A percentile compares a stretch with the other conserved stretches of the same genome.
Conservation (phyloP, 2,329 filamentous ascomycete species). For the Talaromyces sp. region DNA sequence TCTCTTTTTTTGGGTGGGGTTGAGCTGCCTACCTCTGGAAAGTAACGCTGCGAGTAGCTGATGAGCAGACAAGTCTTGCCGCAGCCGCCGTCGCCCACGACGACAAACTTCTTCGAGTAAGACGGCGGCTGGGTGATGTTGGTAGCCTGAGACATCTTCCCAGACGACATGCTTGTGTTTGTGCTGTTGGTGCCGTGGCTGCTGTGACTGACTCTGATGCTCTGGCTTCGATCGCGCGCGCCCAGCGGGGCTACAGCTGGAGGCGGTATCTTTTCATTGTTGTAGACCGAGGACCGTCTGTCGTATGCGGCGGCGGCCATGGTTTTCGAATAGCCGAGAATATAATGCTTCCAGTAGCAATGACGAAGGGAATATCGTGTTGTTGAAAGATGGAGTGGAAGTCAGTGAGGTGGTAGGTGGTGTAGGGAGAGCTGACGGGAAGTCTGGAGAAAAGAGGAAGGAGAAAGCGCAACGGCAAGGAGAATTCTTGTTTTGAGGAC, state of each 20-base stretch:
- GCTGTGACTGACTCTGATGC: constrained; percentile 73
- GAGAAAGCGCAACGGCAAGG: neutral
- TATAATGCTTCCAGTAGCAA: neutral
- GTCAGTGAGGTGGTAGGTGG: neutral
- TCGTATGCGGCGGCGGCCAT: constrained; percentile 2
- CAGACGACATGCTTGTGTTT: constrained; percentile 69
- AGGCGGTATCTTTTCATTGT: constrained; percentile 26
- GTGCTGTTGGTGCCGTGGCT: constrained; percentile 57
- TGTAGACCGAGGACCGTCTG: constrained; percentile 49
- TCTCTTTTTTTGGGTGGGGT: neutral
- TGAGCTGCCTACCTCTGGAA: constrained; percentile 73
- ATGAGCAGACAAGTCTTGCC: constrained; percentile 98
- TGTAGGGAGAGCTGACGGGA: neutral
- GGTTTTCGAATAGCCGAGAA: neutral
- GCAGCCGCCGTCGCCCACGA: constrained; percentile 95
- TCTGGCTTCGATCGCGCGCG: constrained; percentile 48
- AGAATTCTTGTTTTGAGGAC: neutral
- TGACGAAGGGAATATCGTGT: neutral
- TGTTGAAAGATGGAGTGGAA: neutral
- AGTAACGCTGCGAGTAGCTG: constrained; percentile 97
- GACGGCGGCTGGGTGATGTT: constrained; percentile 84
- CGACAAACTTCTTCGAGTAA: constrained; percentile 98
- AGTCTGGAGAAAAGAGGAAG: neutral
- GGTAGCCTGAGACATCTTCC: constrained; percentile 72
- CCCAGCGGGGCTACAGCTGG: constrained; percentile 38